Percentiles rank a stretch among this genome's conserved stretches.
Evolutionary conservation across 2,329 filamentous ascomycete species (phyloP).

Genomic region (Septoria linicola): DNA sequence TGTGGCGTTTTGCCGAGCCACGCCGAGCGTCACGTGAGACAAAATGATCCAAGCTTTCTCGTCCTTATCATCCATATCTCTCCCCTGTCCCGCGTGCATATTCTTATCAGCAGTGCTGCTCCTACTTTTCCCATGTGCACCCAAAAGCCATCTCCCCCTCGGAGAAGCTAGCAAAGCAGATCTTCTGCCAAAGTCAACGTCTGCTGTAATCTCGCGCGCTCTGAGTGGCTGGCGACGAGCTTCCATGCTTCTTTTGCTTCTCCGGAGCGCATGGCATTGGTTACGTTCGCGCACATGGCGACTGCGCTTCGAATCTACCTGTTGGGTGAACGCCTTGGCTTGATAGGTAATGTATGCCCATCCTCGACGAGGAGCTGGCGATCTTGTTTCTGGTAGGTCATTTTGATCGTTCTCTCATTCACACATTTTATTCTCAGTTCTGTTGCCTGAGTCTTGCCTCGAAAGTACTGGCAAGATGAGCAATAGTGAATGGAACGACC

Average conservation of each 20-base stretch:
- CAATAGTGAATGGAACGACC: slow-evolving; percentile 48
- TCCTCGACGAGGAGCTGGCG: not conserved
- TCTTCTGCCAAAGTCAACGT: slow-evolving; percentile 1
- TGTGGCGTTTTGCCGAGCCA: too few species aligned
- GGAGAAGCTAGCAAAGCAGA: slow-evolving; percentile 19
- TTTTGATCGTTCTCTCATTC: not conserved
- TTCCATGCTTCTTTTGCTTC: slow-evolving; percentile 17
- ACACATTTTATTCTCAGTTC: not conserved
- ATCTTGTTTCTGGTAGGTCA: slow-evolving; percentile 2
- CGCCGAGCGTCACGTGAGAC: too few species aligned
- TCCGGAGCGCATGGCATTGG: slow-evolving; percentile 23
- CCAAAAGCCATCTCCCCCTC: slow-evolving; percentile 13
- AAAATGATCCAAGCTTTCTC: too few species aligned
- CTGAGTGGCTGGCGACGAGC: slow-evolving; percentile 15
- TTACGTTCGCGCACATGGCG: slow-evolving; percentile 4
- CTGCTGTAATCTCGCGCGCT: slow-evolving; percentile 13
- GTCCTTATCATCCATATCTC: too few species aligned
- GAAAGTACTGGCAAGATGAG: slow-evolving; percentile 35
- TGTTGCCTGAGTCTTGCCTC: not conserved
- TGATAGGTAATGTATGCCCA: slow-evolving; percentile 20
- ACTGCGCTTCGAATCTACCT: slow-evolving; percentile 5
- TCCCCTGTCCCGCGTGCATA: too few species aligned
- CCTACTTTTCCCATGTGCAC: not conserved
- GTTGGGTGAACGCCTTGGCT: slow-evolving; percentile 16
- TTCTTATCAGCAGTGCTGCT: not conserved